Conservation (phyloP, 2,329 filamentous ascomycete species). For the Cryphonectria radicalis region DNA sequence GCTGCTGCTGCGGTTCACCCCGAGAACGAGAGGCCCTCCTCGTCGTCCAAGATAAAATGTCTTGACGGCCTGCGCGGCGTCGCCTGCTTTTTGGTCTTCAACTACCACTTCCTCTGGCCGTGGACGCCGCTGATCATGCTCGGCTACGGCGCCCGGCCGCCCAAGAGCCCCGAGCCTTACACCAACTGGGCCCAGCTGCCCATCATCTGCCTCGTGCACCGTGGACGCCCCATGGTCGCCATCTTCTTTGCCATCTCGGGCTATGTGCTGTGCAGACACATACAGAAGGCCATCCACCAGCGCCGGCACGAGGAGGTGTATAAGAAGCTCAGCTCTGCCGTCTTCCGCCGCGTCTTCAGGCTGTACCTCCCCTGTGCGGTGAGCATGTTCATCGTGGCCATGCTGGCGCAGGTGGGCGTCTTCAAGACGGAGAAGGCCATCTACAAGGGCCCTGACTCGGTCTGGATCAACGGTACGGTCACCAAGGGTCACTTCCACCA, state of each 20-base stretch:
- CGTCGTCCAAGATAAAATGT: constrained; percentile 42
- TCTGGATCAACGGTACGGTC: constrained; percentile 46
- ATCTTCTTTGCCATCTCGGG: constrained; percentile 50
- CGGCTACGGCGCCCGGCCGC: constrained; percentile 44
- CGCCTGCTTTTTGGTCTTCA: constrained; percentile 48
- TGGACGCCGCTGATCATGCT: constrained; percentile 47
- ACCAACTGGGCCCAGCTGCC: constrained; percentile 40
- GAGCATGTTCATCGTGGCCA: constrained; percentile 45
- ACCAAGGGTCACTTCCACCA: constrained; percentile 29
- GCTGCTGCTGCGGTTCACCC: not conserved
- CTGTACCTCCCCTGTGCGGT: constrained; percentile 47
- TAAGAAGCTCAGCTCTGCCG: constrained; percentile 43
- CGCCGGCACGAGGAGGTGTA: constrained; percentile 42
- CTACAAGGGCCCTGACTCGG: constrained; percentile 44
- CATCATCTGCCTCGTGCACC: constrained; percentile 46
- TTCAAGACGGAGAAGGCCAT: constrained; percentile 43
- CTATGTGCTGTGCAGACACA: constrained; percentile 47
- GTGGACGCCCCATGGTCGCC: constrained; percentile 47
- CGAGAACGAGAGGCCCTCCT: not conserved
- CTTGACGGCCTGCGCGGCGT: constrained; percentile 48
- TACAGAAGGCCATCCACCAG: constrained; percentile 43
- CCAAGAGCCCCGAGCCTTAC: constrained; percentile 42
- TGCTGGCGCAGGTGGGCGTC: constrained; percentile 44
- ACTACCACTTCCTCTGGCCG: constrained; percentile 48
- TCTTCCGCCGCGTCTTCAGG: constrained; percentile 45